Base-by-base conservation (phyloP, 2,329 filamentous ascomycete genomes). In the Verticillium albo-atrum region DNA sequence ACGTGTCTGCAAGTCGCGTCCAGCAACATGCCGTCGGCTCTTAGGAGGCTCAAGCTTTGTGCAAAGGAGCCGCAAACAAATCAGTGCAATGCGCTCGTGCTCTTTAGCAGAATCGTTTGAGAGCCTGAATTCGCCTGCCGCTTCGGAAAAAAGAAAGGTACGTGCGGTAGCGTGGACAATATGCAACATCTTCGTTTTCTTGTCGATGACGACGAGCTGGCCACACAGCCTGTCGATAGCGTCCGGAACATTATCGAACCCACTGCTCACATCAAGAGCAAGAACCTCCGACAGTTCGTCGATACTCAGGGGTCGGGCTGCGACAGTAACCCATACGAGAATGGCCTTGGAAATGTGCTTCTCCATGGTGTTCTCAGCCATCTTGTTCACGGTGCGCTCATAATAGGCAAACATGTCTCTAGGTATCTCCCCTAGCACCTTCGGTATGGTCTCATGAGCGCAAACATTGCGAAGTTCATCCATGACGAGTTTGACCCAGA, bases 401-500 rank as follows among this genome's bases (percentile, higher is more conserved):
- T 70, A 70, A 47, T 66, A 68, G 3, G 65, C 62, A 5, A 68
- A 60, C 72, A 75, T 74, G 10, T 68, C 71, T 54, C 66, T 61
- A 2, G 73, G 73, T 3, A 75, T 67, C 0, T 62, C 60, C 27
- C 69, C 60, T 1, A 75, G 66, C 23, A 72, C 64, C 17, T 66
- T 25, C n/a, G 67, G 25, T 20, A 71, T 68, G 6, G 65, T 67
- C 28, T 70, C 63, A 2, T 64, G 52, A 1, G 63, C 61, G 35
- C 68, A 68, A 2, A 67, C 64, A 4, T 64, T 53, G 28, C 66
- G 61, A 1, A 75, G 62, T 52, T 73, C 66, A 27, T 70, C 65
- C 23, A 74, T 7, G 3, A 73, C 72, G 3, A 74, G 60, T 10
- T 56, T 32, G 2, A 68, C 66, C 72, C 72, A 75, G 1, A 75